These are phyloP conservation scores for Ceratobasidium sp. DNA, from an alignment of 1,284 basidiomycete species.

Conservation along the genomic window DNA sequence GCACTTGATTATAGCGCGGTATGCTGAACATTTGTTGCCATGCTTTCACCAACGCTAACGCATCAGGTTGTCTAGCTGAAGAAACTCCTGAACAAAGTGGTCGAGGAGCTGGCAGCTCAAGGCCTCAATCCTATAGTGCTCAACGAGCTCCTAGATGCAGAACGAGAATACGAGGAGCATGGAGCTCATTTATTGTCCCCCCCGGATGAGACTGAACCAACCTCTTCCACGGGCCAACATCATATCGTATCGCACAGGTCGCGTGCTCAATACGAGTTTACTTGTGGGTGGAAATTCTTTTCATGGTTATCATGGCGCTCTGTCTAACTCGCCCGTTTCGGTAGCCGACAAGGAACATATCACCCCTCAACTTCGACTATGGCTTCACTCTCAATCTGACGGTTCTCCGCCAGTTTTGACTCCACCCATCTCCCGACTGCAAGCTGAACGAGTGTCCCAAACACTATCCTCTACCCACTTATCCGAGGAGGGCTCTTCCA, in stretches of 20 bases:
- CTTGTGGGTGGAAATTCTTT: slow-evolving; percentile 17
- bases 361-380: slow-evolving; percentile 70
- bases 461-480: neutral
- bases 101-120: slow-evolving; percentile 81
- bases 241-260: slow-evolving; percentile 15
- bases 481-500: slow-evolving; percentile 9
- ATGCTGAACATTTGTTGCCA: slow-evolving; percentile 47
- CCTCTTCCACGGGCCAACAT: neutral
- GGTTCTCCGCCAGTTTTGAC: neutral
- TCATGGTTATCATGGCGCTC: slow-evolving; percentile 54
- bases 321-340: slow-evolving; percentile 46
- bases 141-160: slow-evolving; percentile 62
- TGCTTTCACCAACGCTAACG: neutral
- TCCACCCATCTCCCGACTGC: neutral
- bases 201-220: slow-evolving; percentile 3
- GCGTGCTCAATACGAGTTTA: slow-evolving; percentile 31
- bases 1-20: slow-evolving; percentile 91
- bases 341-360: slow-evolving; percentile 60
- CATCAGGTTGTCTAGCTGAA: slow-evolving; percentile 74
- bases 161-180: slow-evolving; percentile 49
- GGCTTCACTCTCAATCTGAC: slow-evolving; percentile 53
- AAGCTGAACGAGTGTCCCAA: neutral
- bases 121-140: slow-evolving; percentile 77
- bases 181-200: slow-evolving; percentile 45
- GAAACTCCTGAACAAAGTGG: slow-evolving; percentile 91